A percentile compares a stretch with the other conserved stretches of the same genome.
These are phyloP conservation scores for Entamoeba histolytica DNA, from an alignment of 208 protist genomes.

Conservation along the genomic window DNA sequence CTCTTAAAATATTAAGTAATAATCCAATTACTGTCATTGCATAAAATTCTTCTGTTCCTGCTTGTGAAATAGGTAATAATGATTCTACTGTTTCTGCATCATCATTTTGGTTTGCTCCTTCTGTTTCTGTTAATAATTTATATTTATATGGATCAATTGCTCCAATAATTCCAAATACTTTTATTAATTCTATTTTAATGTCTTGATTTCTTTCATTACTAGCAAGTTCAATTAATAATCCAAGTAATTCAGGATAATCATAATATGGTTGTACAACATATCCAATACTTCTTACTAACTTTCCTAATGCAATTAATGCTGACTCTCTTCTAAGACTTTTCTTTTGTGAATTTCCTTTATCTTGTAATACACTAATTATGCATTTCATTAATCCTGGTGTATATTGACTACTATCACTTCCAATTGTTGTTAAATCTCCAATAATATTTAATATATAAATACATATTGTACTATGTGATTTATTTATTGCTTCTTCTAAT, in stretches of 20 bases:
- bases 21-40: background rate
- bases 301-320: background rate
- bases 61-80: background rate
- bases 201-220: background rate
- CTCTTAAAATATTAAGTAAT: background rate
- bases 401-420: background rate
- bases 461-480: background rate
- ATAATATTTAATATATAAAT: background rate
- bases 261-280: background rate
- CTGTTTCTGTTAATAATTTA: background rate
- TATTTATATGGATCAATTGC: background rate
- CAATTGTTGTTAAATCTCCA: background rate
- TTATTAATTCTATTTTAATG: background rate
- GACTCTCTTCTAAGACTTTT: background rate
- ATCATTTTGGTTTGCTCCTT: background rate
- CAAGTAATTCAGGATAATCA: background rate
- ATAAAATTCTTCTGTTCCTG: background rate
- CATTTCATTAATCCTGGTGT: background rate
- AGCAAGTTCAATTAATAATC: background rate
- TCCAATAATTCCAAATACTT: background rate
- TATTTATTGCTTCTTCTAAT: background rate
- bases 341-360: background rate
- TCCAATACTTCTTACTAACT: background rate
- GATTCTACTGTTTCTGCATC: background rate
- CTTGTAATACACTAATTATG: background rate